Conservation (phyloP, 306 rosid genomes). For the Gastrolobium villosum region DNA sequence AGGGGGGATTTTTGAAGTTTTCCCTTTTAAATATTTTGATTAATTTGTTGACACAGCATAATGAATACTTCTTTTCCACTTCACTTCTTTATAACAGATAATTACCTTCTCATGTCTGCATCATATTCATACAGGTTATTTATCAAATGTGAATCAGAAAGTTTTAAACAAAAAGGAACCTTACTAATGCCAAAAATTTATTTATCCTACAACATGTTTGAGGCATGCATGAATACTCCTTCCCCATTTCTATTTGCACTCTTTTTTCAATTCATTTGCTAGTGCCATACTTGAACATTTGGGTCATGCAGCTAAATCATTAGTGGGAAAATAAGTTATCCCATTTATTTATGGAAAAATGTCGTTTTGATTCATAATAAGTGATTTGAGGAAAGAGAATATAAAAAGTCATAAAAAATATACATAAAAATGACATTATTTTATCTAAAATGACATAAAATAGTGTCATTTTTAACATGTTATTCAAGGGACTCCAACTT, state of each 20-base stretch:
- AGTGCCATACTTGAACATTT: not conserved
- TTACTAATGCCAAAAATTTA: not conserved
- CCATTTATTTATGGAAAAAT: not conserved
- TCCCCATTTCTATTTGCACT: too few relatives aligned
- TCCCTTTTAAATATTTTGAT: not conserved
- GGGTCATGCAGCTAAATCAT: conserved; percentile 17
- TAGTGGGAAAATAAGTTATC: conserved; percentile 7
- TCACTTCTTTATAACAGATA: not conserved
- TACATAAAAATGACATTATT: too few relatives aligned
- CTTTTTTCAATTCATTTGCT: not conserved
- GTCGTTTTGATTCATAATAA: too few relatives aligned
- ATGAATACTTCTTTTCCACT: not conserved
- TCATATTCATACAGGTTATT: not conserved
- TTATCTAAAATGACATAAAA: too few relatives aligned
- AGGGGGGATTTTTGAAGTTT: too few relatives aligned
- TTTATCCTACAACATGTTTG: not conserved
- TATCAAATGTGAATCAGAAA: not conserved
- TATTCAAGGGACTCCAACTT: not conserved
- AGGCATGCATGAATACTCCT: not conserved
- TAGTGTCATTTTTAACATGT: not conserved
- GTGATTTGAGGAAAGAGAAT: too few relatives aligned
- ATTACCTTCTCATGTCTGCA: not conserved
- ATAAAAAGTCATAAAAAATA: too few relatives aligned
- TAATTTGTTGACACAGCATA: conserved; percentile 8
- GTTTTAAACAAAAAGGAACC: conserved; percentile 10